phyloP scores from a whole-genome alignment of 768 basidiomycete species.

The Russula abietina region DNA sequence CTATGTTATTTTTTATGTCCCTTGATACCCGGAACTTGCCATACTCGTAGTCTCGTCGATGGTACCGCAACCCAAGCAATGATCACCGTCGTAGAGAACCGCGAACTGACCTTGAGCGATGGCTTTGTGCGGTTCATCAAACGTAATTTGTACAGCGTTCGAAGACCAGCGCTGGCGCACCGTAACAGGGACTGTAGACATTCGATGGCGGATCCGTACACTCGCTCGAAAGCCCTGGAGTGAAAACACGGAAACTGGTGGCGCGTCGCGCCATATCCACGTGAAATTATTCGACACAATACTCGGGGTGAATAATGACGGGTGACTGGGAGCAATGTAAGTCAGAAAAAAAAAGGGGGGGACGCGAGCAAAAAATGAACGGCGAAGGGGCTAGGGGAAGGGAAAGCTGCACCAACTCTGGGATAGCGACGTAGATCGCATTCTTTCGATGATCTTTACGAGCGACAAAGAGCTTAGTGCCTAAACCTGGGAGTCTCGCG shows the following conservation, averaged over 20 bases:
- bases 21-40: not conserved
- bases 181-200: slow-evolving; percentile 39
- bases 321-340: slow-evolving; percentile 41
- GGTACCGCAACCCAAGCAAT: slow-evolving; percentile 80
- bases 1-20: not conserved
- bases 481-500: slow-evolving; percentile 57
- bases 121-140: slow-evolving; percentile 55
- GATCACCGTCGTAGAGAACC: slow-evolving; percentile 62
- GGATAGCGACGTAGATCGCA: slow-evolving; percentile 69
- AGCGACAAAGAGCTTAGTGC: slow-evolving; percentile 62
- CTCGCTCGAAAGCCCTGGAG: slow-evolving; percentile 43
- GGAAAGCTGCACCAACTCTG: slow-evolving; percentile 40
- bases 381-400: not conserved
- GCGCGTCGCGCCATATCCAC: slow-evolving; percentile 72
- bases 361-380: not conserved
- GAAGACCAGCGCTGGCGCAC: slow-evolving; percentile 9
- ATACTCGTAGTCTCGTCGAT: slow-evolving; percentile 36
- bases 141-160: slow-evolving; percentile 40
- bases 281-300: slow-evolving; percentile 45
- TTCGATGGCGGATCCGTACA: slow-evolving; percentile 68
- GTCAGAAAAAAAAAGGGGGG: not conserved
- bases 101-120: slow-evolving; percentile 79
- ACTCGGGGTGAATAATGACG: slow-evolving; percentile 40
- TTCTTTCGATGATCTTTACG: slow-evolving; percentile 60
- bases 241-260: slow-evolving; percentile 42